Evolutionary conservation across 1,284 basidiomycete genomes (phyloP).

Genomic region (Caloboletus inedulis): DNA sequence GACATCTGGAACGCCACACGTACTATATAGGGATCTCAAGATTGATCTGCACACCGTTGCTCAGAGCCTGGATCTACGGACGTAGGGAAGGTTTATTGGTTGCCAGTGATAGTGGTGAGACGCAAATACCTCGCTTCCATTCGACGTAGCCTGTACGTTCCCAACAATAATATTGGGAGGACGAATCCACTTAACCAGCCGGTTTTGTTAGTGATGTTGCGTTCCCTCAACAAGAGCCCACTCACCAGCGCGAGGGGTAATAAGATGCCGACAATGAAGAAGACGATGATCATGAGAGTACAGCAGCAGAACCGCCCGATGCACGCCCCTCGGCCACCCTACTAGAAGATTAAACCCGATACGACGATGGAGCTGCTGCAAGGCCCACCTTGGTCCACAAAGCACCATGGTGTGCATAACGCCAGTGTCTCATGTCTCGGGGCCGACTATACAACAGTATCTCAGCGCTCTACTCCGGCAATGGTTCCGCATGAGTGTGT

Average conservation of each 20-base stretch:
- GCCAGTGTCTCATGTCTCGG: constrained; percentile 47
- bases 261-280: constrained; percentile 67
- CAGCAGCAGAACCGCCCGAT: constrained; percentile 69
- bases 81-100: constrained; percentile 15
- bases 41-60: constrained; percentile 56
- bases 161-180: constrained; percentile 75
- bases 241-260: constrained; percentile 71
- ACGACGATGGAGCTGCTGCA: not conserved
- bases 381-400: constrained; percentile 59
- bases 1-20: constrained; percentile 23
- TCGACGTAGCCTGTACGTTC: constrained; percentile 42
- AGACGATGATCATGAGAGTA: constrained; percentile 58
- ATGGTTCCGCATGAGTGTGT: not conserved
- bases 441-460: constrained; percentile 30
- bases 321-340: constrained; percentile 58
- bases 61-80: constrained; percentile 37
- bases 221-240: not conserved
- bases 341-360: not conserved
- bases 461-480: constrained; percentile 6
- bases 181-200: constrained; percentile 61
- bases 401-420: constrained; percentile 53
- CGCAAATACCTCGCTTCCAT: constrained; percentile 42
- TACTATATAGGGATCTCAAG: constrained; percentile 69
- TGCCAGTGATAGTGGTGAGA: not conserved
- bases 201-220: constrained; percentile 12